phyloP scores from a whole-genome alignment of 2,329 filamentous ascomycete species.

The Alternaria ethzedia region DNA sequence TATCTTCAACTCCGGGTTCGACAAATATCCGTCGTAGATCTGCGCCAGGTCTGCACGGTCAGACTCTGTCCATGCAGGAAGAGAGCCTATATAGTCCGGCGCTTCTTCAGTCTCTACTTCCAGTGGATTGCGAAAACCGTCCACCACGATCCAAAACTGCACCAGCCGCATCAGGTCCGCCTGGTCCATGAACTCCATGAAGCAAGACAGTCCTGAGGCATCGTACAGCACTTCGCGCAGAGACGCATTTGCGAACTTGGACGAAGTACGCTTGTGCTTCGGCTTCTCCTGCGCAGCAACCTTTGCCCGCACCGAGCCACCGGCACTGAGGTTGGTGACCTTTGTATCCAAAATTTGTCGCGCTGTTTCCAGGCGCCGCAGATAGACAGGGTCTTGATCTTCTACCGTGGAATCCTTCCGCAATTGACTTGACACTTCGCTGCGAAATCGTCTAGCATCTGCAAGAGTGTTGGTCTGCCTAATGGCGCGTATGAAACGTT shows the following conservation, averaged over 20 bases:
- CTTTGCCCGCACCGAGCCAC: constrained; percentile 58
- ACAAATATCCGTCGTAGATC: constrained; percentile 89
- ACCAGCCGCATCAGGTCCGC: constrained; percentile 85
- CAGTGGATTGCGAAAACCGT: constrained; percentile 91
- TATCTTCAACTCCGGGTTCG: constrained; percentile 80
- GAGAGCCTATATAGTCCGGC: constrained; percentile 58
- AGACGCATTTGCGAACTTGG: constrained; percentile 74
- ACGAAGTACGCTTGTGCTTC: constrained; percentile 54
- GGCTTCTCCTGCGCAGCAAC: constrained; percentile 49
- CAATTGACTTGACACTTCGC: constrained; percentile 88
- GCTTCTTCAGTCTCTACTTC: constrained; percentile 79
- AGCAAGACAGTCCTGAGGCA: constrained; percentile 90
- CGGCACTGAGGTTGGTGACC: constrained; percentile 78
- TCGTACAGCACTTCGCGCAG: constrained; percentile 88
- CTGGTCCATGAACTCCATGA: constrained; percentile 99
- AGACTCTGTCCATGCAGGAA: constrained; percentile 76
- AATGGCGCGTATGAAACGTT: constrained; percentile 90
- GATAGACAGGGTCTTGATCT: constrained; percentile 81
- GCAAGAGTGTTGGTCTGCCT: constrained; percentile 88
- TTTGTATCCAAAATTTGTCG: constrained; percentile 89
- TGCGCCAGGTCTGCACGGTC: constrained; percentile 88
- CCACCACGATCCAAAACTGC: constrained; percentile 98
- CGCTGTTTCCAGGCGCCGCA: constrained; percentile 89
- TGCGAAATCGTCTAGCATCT: constrained; percentile 89
- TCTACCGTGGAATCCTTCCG: constrained; percentile 82